phyloP scores from a whole-genome alignment of 2,329 filamentous ascomycete genomes.

The Cordyceps pruinosa region DNA sequence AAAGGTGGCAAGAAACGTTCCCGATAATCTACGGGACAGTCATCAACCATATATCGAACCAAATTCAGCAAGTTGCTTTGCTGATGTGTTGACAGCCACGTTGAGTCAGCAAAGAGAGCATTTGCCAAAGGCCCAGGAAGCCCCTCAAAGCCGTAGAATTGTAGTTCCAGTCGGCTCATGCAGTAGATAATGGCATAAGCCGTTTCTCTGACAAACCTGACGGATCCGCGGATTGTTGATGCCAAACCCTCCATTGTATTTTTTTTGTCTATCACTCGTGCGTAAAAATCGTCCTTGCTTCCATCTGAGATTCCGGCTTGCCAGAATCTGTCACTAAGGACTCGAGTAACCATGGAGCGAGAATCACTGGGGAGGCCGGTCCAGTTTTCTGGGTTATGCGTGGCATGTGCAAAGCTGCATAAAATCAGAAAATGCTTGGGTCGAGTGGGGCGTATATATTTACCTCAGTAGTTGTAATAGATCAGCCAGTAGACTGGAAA shows the following conservation, averaged over 20 bases:
- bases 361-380: constrained; percentile 66
- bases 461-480: constrained; percentile 75
- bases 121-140: constrained; percentile 76
- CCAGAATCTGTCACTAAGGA: constrained; percentile 95
- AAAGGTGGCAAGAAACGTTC: constrained; percentile 79
- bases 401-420: constrained; percentile 74
- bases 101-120: constrained; percentile 75
- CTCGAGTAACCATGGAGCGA: constrained; percentile 67
- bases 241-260: constrained; percentile 87
- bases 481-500: constrained; percentile 77
- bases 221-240: constrained; percentile 82
- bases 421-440: constrained; percentile 4
- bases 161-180: constrained; percentile 77
- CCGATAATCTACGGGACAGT: constrained; percentile 75
- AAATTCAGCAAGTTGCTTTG: constrained; percentile 89
- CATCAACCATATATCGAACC: constrained; percentile 80
- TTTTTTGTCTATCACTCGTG: constrained; percentile 81
- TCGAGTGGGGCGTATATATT: constrained; percentile 15
- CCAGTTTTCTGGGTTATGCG: constrained; percentile 85
- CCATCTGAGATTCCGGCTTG: constrained; percentile 94
- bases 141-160: constrained; percentile 86
- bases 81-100: constrained; percentile 82
- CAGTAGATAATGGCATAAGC: constrained; percentile 93
- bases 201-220: constrained; percentile 84
- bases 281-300: constrained; percentile 94